Base-by-base conservation (phyloP, 768 basidiomycete genomes). In the Podaxis sp. region DNA sequence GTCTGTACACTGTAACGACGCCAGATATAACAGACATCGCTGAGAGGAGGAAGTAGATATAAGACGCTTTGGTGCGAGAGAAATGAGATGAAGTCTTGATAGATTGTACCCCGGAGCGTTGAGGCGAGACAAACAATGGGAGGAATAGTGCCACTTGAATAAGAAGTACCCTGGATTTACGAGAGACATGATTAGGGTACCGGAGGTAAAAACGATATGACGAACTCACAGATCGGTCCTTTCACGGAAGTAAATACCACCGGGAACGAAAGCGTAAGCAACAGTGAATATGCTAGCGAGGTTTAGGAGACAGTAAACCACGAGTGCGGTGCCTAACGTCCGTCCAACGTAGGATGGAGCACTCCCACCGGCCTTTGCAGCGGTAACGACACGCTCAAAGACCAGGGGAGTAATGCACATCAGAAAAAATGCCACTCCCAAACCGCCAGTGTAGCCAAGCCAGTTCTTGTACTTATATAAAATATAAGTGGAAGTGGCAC, bases 211-310 rank as follows among this genome's bases (percentile, higher is more conserved):
- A 16, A 18, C 14, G 5, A 44, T 9, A n/a, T 44, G 42, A n/a
- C 18, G n/a, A 16, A 80, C 83, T 71, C 66, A 91, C 84, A 87
- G 62, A 69, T 91, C 84, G 35, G 91, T 92, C 18, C 88, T 78
- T 74, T 95, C 93, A 54, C 93, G 77, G 52, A 95, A 74, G 66
- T 86, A 82, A 60, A 78, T 71, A 0, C 91, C 92, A 0, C 89
- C 89, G 2, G 92, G 92, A 11, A 95, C 91, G 65, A 94, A 95
- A 1, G 93, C 92, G 73, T 95, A 94, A 0, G 93, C 93, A 57
- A 91, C 91, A 0, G 92, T 93, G 76, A 91, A 90, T 14, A 90
- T 84, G 59, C 85, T 87, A 28, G 86, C 81, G 23, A 94, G 78
- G 54, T 82, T 80, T 50, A 91, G 75, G 36, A 92, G 47, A 56